Evolutionary conservation across 768 basidiomycete species (phyloP).

Genomic region (Macrocybe gigantea): DNA sequence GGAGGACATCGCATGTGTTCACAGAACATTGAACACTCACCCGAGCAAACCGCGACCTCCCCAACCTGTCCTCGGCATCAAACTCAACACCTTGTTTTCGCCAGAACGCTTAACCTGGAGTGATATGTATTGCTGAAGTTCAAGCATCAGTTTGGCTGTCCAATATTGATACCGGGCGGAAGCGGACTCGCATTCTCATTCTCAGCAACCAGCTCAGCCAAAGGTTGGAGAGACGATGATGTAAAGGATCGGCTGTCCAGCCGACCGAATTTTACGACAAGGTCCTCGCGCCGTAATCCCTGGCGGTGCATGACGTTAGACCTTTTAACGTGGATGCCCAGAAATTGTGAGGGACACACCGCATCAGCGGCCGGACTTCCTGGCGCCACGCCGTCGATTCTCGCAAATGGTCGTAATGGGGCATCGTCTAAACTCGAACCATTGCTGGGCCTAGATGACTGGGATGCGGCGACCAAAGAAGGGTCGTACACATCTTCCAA

Average conservation of each 20-base stretch:
- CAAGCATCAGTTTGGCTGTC: not conserved
- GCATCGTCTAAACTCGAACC: slow-evolving; percentile 5
- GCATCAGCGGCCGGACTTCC: slow-evolving; percentile 79
- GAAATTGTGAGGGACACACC: slow-evolving; percentile 31
- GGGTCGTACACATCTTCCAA: slow-evolving; percentile 68
- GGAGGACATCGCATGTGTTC: slow-evolving; percentile 2
- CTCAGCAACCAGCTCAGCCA: slow-evolving; percentile 68
- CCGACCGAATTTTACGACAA: slow-evolving; percentile 68
- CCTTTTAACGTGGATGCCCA: not conserved
- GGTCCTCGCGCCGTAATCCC: slow-evolving; percentile 66
- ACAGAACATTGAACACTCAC: slow-evolving; percentile 30
- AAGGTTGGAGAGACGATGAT: slow-evolving; percentile 48
- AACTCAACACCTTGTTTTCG: slow-evolving; percentile 39
- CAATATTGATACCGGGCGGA: not conserved
- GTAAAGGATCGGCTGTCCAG: slow-evolving; percentile 50
- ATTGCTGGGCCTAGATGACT: slow-evolving; percentile 14
- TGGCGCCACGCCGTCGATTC: slow-evolving; percentile 75
- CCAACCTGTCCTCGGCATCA: slow-evolving; percentile 75
- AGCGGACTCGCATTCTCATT: slow-evolving; percentile 68
- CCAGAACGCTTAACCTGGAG: slow-evolving; percentile 53
- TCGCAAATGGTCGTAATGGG: slow-evolving; percentile 57
- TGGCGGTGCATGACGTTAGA: slow-evolving; percentile 16
- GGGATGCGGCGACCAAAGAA: slow-evolving; percentile 10
- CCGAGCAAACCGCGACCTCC: slow-evolving; percentile 84
- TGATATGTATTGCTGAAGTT: slow-evolving; percentile 46